Percentiles rank a stretch among this genome's conserved stretches.
Evolutionary conservation across 106 monocot species (phyloP).

Genomic region (Allium cepa): DNA sequence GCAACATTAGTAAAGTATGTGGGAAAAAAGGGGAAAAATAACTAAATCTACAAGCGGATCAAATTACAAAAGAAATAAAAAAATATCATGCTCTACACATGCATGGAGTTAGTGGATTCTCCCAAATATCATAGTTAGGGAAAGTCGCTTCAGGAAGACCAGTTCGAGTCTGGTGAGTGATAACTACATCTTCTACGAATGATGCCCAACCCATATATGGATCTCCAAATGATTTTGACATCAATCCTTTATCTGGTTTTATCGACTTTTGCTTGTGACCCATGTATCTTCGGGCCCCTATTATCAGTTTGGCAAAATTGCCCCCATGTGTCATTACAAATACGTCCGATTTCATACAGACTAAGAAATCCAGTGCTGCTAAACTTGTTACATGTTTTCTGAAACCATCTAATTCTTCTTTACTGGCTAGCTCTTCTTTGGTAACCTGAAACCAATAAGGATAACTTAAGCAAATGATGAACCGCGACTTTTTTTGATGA

Average conservation of each 20-base stretch:
- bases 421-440: slow-evolving; percentile 88
- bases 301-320: slow-evolving; percentile 92
- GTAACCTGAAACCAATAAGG: slow-evolving; percentile 44
- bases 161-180: slow-evolving; percentile 82
- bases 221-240: slow-evolving; percentile 92
- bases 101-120: slow-evolving; percentile 92
- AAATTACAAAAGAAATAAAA: neutral
- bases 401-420: slow-evolving; percentile 77
- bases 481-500: too few species aligned
- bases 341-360: slow-evolving; percentile 88
- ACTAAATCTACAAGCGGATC: neutral
- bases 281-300: slow-evolving; percentile 82
- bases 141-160: slow-evolving; percentile 89
- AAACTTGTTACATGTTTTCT: slow-evolving; percentile 93
- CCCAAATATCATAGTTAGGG: slow-evolving; percentile 87
- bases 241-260: slow-evolving; percentile 94
- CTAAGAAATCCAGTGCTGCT: slow-evolving; percentile 92
- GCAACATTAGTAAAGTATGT: too few species aligned
- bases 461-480: neutral
- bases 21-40: neutral
- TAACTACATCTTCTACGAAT: slow-evolving; percentile 79
- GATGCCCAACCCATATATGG: slow-evolving; percentile 98
- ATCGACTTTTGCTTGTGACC: slow-evolving; percentile 88
- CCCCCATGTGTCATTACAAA: slow-evolving; percentile 98
- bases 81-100: slow-evolving; percentile 73